Evolutionary conservation across 805 yeast genomes (phyloP).

Genomic region (Priceomyces fermenticarens): DNA sequence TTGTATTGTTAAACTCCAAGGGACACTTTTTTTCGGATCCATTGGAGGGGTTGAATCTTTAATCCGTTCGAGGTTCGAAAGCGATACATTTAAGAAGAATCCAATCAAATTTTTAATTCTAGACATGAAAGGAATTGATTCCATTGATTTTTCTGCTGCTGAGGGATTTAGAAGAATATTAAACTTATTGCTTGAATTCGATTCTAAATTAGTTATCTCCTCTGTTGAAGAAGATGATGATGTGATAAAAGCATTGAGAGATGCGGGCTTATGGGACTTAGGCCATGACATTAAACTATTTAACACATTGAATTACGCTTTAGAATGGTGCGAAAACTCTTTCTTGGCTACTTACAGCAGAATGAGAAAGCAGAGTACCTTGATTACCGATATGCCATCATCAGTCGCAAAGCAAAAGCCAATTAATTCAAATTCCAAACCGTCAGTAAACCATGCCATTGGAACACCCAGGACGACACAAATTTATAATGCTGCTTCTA

Average conservation of each 20-base stretch:
- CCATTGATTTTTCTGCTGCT: conserved; percentile 92
- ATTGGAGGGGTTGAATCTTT: conserved; percentile 85
- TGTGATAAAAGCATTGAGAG: conserved; percentile 68
- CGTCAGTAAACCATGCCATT: conserved; percentile 13
- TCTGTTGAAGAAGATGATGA: conserved; percentile 69
- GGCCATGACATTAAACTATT: conserved; percentile 56
- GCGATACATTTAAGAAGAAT: conserved; percentile 42
- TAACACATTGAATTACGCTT: conserved; percentile 75
- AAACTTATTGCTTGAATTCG: conserved; percentile 67
- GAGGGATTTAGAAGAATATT: conserved; percentile 90
- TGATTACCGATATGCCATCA: conserved; percentile 1
- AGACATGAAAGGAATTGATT: conserved; percentile 78
- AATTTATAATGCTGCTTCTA: conserved; percentile 50
- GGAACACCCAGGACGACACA: conserved; percentile 57
- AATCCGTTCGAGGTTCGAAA: conserved; percentile 64
- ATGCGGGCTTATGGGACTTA: conserved; percentile 73
- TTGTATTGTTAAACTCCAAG: conserved; percentile 80
- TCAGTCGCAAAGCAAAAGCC: conserved; percentile 2
- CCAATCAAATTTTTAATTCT: conserved; percentile 79
- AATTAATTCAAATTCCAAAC: conserved; percentile 2
- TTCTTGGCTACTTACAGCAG: conserved; percentile 60
- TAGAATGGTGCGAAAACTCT: conserved; percentile 96
- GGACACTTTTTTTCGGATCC: conserved; percentile 91
- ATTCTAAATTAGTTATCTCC: conserved; percentile 71
- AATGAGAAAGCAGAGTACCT: conserved; percentile 17